phyloP scores from a whole-genome alignment of 495 filamentous ascomycete species.

The Aeminium ludgeri region DNA sequence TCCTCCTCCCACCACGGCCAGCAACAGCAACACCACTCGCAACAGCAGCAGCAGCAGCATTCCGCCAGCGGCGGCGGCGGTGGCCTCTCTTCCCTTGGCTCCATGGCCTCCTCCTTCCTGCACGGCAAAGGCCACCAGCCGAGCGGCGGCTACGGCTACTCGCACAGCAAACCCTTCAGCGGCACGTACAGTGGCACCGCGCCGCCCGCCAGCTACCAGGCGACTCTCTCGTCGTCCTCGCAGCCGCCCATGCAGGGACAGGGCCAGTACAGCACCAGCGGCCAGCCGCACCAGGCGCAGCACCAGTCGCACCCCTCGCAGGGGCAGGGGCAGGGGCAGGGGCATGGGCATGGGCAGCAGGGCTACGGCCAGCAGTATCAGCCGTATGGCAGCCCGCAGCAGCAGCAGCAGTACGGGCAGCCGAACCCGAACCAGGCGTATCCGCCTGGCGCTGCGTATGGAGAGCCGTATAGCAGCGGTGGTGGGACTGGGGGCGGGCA shows the following conservation, averaged over 20 bases:
- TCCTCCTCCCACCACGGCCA: slow-evolving; percentile 15
- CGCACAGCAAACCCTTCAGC: slow-evolving; percentile 1
- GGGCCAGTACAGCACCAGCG: too few species aligned
- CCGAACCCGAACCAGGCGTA: too few species aligned
- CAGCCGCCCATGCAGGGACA: neutral
- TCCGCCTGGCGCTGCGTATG: too few species aligned
- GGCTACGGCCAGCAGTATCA: slow-evolving; percentile 3
- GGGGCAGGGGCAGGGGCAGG: too few species aligned
- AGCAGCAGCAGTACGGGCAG: slow-evolving; percentile 1
- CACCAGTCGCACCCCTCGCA: too few species aligned
- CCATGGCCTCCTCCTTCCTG: slow-evolving; percentile 11
- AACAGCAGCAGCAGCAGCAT: slow-evolving; percentile 15
- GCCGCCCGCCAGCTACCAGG: slow-evolving; percentile 9
- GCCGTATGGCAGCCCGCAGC: too few species aligned
- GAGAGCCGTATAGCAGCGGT: too few species aligned
- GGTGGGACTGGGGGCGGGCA: neutral
- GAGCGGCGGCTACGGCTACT: slow-evolving; percentile 11
- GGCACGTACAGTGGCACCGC: slow-evolving; percentile 8
- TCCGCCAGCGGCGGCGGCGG: slow-evolving; percentile 1
- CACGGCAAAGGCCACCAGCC: slow-evolving; percentile 5
- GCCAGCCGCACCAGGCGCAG: too few species aligned
- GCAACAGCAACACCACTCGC: slow-evolving; percentile 9
- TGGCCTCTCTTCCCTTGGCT: slow-evolving; percentile 15
- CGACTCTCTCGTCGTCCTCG: slow-evolving; percentile 8
- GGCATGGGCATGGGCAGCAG: too few species aligned